Percentiles rank a stretch among this genome's conserved stretches.
Evolutionary conservation across 2,329 filamentous ascomycete genomes (phyloP).

Genomic region (Elsinoe fawcettii): DNA sequence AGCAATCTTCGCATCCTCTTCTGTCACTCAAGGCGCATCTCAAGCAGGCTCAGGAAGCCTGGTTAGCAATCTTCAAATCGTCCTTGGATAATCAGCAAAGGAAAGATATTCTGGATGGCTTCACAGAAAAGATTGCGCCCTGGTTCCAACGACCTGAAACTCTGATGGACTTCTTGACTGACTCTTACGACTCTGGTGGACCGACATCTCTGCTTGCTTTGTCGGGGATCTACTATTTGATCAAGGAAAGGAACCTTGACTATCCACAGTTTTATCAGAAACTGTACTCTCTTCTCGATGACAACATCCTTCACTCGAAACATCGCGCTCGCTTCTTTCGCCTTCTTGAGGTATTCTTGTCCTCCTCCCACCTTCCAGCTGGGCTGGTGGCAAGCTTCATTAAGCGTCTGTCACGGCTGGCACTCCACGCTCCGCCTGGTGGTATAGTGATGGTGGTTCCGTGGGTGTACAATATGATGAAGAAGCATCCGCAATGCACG

Average conservation of each 20-base stretch:
- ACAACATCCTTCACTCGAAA: constrained; percentile 82
- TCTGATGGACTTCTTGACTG: constrained; percentile 93
- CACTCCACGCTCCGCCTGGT: constrained; percentile 80
- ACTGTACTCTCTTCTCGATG: constrained; percentile 85
- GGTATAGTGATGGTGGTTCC: constrained; percentile 84
- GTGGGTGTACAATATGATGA: constrained; percentile 92
- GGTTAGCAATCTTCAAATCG: constrained; percentile 68
- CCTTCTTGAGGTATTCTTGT: constrained; percentile 80
- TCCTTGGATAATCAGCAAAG: constrained; percentile 63
- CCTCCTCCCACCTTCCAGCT: constrained; percentile 85
- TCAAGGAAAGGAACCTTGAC: constrained; percentile 87
- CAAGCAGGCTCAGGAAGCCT: constrained; percentile 74
- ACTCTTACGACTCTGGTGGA: constrained; percentile 81
- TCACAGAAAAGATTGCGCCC: constrained; percentile 71
- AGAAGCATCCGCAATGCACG: constrained; percentile 79
- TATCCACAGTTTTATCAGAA: constrained; percentile 87
- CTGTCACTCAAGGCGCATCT: constrained; percentile 63
- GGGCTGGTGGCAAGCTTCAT: constrained; percentile 90
- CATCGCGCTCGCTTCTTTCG: constrained; percentile 91
- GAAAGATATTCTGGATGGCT: constrained; percentile 67
- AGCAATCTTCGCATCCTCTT: constrained; percentile 60
- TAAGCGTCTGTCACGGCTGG: constrained; percentile 78
- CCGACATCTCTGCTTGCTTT: constrained; percentile 80
- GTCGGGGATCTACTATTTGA: constrained; percentile 90
- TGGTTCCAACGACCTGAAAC: constrained; percentile 86